Evolutionary conservation across 2,329 filamentous ascomycete species (phyloP).

Genomic region (Reticulascus tulasneorum): DNA sequence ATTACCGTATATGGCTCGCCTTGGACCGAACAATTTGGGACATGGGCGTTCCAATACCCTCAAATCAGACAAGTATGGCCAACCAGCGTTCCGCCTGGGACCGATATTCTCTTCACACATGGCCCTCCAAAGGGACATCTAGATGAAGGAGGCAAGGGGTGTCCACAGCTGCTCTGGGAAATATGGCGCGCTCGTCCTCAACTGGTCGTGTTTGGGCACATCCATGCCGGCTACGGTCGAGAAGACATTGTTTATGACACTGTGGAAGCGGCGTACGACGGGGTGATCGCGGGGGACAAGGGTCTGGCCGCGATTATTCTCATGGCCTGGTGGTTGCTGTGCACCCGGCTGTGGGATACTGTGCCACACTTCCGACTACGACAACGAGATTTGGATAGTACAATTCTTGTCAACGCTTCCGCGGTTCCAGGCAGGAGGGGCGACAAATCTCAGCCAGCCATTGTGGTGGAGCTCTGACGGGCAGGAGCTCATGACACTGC

Average conservation of each 20-base stretch:
- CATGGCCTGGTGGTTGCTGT: too few relatives aligned
- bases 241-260: slow-evolving; percentile 25
- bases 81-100: slow-evolving; percentile 17
- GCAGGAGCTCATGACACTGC: too few relatives aligned
- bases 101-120: slow-evolving; percentile 36
- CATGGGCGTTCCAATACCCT: slow-evolving; percentile 39
- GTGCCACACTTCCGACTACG: too few relatives aligned
- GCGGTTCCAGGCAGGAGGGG: too few relatives aligned
- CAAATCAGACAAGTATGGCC: slow-evolving; percentile 21
- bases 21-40: slow-evolving; percentile 25
- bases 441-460: too few relatives aligned
- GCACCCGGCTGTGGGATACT: too few relatives aligned
- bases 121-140: slow-evolving; percentile 30
- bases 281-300: slow-evolving; percentile 3
- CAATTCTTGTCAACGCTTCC: too few relatives aligned
- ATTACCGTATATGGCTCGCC: slow-evolving; percentile 33
- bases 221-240: slow-evolving; percentile 28
- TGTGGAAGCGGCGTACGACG: slow-evolving; percentile 22
- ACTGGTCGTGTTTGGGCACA: slow-evolving; percentile 34
- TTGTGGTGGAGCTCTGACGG: too few relatives aligned
- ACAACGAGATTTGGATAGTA: too few relatives aligned
- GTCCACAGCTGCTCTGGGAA: slow-evolving; percentile 23
- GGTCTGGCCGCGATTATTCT: too few relatives aligned
- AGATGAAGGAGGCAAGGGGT: slow-evolving; percentile 28
- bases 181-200: slow-evolving; percentile 24